These are phyloP conservation scores for Solanum hybrid DNA, from an alignment of 305 asterid genomes.

Conservation along the genomic window DNA sequence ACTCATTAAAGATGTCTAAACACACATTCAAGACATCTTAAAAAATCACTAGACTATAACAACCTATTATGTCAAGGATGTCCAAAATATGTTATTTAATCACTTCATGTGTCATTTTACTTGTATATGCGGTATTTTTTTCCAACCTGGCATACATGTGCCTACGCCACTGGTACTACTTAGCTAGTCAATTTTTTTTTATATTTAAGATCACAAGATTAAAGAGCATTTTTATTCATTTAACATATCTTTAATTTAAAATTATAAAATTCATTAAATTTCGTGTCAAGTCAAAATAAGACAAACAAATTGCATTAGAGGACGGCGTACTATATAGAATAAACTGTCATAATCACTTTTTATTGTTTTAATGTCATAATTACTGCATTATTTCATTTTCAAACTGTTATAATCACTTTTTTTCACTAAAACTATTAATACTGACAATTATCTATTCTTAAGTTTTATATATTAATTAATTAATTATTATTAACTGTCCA, in stretches of 20 bases:
- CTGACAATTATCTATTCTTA: not conserved
- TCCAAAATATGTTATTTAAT: no score
- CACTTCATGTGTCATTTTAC: no score
- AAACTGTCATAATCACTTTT: not conserved
- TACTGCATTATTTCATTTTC: not conserved
- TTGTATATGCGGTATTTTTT: no score
- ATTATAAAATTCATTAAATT: not conserved
- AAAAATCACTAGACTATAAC: no score
- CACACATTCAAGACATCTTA: no score
- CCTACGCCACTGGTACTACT: not conserved
- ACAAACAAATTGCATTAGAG: not conserved
- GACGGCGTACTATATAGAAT: no score
- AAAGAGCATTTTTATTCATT: not conserved
- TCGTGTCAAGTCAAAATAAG: fast-evolving
- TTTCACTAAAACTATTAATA: not conserved
- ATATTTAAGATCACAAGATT: not conserved
- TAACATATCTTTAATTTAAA: not conserved
- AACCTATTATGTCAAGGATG: no score
- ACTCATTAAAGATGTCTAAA: no score
- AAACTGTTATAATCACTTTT: not conserved
- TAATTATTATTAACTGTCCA: not conserved
- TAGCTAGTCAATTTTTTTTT: not conserved
- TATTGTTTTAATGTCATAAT: no score
- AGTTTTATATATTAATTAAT: no score
- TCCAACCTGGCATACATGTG: no score